Percentiles rank a stretch among this genome's conserved stretches.
Conservation (phyloP, 495 filamentous ascomycete species). For the Tuber umbilicatum region DNA sequence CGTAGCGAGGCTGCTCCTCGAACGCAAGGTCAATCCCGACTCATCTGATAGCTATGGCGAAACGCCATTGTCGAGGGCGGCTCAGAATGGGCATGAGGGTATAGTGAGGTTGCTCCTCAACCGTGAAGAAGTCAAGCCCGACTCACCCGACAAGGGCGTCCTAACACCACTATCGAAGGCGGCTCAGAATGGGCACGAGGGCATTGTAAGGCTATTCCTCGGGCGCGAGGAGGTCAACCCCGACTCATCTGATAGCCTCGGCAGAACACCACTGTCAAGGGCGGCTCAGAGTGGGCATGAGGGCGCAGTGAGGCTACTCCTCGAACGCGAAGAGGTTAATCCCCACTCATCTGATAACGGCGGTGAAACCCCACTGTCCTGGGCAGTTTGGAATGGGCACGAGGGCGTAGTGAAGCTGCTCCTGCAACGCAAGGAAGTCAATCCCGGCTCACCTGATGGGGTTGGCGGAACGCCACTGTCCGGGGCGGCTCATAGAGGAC, state of each 20-base stretch:
- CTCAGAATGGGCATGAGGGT: too few species aligned
- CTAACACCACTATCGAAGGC: constrained; percentile 26
- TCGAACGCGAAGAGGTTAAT: background rate
- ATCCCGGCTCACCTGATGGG: too few species aligned
- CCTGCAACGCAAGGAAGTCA: too few species aligned
- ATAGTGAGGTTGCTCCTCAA: background rate
- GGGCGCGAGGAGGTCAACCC: constrained; percentile 19
- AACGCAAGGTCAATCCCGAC: background rate
- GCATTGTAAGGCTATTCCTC: constrained; percentile 32
- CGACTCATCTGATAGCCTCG: constrained; percentile 14
- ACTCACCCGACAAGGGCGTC: constrained; percentile 12
- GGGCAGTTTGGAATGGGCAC: too few species aligned
- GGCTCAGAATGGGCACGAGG: constrained; percentile 22
- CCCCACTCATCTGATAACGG: background rate
- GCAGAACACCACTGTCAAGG: constrained; percentile 11
- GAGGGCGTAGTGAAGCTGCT: too few species aligned
- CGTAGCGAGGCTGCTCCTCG: constrained; percentile 5
- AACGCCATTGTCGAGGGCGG: background rate
- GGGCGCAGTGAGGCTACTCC: constrained; percentile 6
- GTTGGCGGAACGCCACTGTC: too few species aligned
- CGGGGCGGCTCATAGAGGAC: too few species aligned
- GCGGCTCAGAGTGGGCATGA: constrained; percentile 27
- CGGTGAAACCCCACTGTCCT: too few species aligned
- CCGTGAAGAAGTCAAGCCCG: constrained; percentile 10
- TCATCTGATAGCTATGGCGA: background rate